A percentile compares a stretch with the other conserved stretches of the same genome.
phyloP scores from a whole-genome alignment of 179 eudicot species.

The Actinidia arguta region DNA sequence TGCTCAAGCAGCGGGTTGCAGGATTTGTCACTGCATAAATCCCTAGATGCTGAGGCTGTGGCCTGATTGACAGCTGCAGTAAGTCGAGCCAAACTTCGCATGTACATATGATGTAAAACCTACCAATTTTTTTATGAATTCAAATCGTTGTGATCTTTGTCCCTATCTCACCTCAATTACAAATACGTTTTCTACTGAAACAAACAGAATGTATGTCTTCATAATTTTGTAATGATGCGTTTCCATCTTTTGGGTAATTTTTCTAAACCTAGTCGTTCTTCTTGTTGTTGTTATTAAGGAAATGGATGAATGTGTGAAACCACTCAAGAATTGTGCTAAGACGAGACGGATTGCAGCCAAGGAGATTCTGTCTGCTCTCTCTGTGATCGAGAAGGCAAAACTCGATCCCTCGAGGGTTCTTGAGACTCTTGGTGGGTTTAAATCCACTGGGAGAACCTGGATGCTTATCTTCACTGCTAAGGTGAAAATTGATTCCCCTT shows the following conservation, averaged over 20 bases:
- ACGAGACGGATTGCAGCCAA: constrained; percentile 66
- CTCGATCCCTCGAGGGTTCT: constrained; percentile 75
- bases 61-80: too few species aligned
- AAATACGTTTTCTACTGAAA: background rate
- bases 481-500: constrained; percentile 42
- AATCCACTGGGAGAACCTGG: constrained; percentile 96
- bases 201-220: too few species aligned
- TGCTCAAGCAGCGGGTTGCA: too few species aligned
- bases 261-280: background rate
- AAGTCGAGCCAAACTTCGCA: too few species aligned
- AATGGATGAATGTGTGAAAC: constrained; percentile 66
- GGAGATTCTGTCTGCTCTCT: constrained; percentile 67
- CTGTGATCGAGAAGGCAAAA: constrained; percentile 80
- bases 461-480: constrained; percentile 94
- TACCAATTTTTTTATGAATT: too few species aligned
- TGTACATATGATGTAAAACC: too few species aligned
- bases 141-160: too few species aligned
- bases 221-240: background rate
- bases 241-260: background rate
- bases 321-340: constrained; percentile 84
- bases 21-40: too few species aligned
- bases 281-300: constrained; percentile 45
- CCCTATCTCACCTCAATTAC: too few species aligned
- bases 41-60: too few species aligned
- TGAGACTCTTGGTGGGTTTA: constrained; percentile 81